Percentiles rank a stretch among this genome's conserved stretches.
phyloP scores from a whole-genome alignment of 2,329 filamentous ascomycete species.

The Xylariales sp. region DNA sequence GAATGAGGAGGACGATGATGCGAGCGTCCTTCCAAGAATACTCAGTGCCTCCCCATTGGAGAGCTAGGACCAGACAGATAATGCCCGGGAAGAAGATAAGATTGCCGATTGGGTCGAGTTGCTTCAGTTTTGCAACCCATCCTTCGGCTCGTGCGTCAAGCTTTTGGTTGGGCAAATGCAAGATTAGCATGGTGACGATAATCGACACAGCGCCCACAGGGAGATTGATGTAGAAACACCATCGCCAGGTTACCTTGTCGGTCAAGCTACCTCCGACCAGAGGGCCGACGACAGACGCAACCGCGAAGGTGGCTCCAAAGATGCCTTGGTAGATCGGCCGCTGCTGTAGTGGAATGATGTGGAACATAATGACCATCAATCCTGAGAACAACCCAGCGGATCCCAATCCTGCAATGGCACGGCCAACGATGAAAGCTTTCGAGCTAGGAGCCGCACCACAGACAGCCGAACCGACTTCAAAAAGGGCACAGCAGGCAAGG shows the following conservation, averaged over 20 bases:
- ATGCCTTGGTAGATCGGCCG: slow-evolving; percentile 29
- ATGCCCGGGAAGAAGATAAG: slow-evolving; percentile 21
- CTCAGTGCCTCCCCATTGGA: slow-evolving; percentile 35
- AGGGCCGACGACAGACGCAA: slow-evolving; percentile 30
- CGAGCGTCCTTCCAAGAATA: slow-evolving; percentile 24
- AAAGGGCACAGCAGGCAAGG: slow-evolving; percentile 11
- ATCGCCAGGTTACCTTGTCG: slow-evolving; percentile 29
- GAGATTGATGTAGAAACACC: slow-evolving; percentile 36
- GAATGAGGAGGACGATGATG: slow-evolving; percentile 29
- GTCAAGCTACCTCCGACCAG: slow-evolving; percentile 33
- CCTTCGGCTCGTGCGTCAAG: background rate
- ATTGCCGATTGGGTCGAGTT: slow-evolving; percentile 23
- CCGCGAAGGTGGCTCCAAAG: slow-evolving; percentile 29
- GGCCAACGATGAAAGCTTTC: slow-evolving; percentile 22
- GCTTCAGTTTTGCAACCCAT: slow-evolving; percentile 19
- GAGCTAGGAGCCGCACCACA: slow-evolving; percentile 25
- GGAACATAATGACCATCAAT: slow-evolving; percentile 4
- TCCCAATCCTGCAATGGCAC: slow-evolving; percentile 23
- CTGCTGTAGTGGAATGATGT: slow-evolving; percentile 24
- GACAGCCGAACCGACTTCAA: slow-evolving; percentile 22
- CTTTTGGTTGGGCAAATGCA: slow-evolving; percentile 14
- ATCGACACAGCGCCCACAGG: slow-evolving; percentile 28
- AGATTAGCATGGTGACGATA: slow-evolving; percentile 20
- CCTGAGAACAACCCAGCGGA: slow-evolving; percentile 10
- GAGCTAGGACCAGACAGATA: slow-evolving; percentile 35